phyloP scores from a whole-genome alignment of 805 yeast species.

The Cyberlindnera euphorbiiphila region DNA sequence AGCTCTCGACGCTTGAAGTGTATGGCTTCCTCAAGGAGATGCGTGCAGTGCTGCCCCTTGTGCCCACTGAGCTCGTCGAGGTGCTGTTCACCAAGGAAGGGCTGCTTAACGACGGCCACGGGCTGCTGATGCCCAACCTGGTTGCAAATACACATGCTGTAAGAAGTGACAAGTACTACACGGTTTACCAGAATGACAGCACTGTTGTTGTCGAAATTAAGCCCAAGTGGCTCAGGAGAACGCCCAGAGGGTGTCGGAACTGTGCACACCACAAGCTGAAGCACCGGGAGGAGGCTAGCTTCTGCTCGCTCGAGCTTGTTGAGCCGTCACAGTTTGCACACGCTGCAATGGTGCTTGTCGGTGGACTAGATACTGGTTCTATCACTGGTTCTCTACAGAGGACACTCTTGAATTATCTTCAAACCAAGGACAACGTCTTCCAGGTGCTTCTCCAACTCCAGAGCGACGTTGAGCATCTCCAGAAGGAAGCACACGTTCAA shows the following conservation, averaged over 20 bases:
- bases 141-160: slow-evolving; percentile 32
- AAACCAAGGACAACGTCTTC: slow-evolving; percentile 21
- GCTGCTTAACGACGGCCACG: slow-evolving; percentile 36
- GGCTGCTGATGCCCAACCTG: slow-evolving; percentile 41
- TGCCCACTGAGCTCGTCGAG: slow-evolving; percentile 20
- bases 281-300: slow-evolving; percentile 30
- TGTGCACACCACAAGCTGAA: slow-evolving; percentile 47
- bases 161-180: slow-evolving; percentile 35
- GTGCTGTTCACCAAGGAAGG: slow-evolving; percentile 12
- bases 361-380: too few relatives aligned
- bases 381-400: too few relatives aligned
- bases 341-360: slow-evolving; percentile 1
- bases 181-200: slow-evolving; percentile 25
- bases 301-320: slow-evolving; percentile 45
- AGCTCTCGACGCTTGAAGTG: slow-evolving; percentile 16
- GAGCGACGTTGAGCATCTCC: slow-evolving; percentile 5
- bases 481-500: slow-evolving; percentile 20
- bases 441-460: slow-evolving; percentile 25
- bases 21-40: slow-evolving; percentile 11
- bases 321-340: background rate
- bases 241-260: slow-evolving; percentile 44
- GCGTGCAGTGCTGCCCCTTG: too few relatives aligned
- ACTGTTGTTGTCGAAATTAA: slow-evolving; percentile 43
- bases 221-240: slow-evolving; percentile 55
- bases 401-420: slow-evolving; percentile 24